Base-by-base conservation (phyloP, 1,139 yeast genomes). In the Blastobotrys arbuscula region DNA sequence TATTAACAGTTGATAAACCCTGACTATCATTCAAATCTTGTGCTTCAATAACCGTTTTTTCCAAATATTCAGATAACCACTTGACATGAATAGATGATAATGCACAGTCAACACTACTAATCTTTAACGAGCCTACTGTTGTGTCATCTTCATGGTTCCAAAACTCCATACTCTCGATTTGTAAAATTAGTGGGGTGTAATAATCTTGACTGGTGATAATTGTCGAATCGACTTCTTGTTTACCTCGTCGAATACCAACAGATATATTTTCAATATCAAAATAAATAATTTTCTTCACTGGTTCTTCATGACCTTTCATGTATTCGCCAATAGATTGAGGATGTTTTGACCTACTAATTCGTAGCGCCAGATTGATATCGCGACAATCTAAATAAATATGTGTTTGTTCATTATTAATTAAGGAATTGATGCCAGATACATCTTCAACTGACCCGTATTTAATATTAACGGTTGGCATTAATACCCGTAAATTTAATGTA, bases 401-500 rank as follows among this genome's bases (percentile, higher is more conserved):
- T 34, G 55, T 57, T 38, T 50, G 48, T 31, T 50, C 53, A 28
- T 41, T 34, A 20, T 53, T 50, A 40, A 48, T 42, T 31, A 47
- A 42, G 1, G 44, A 42, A 36, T 42, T 39, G n/a, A 42, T 42
- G 9, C 30, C 40, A 5, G 21, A 19, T 5, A 39, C 20, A n/a
- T 52, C 50, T 26, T 43, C 45, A 18, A 55, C 46, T 9, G 53
- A 70, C 1, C 82, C 80, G 44, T 80, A 65, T 41, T 71, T 72
- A 2, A 84, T 16, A 24, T 70, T 66, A 0, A 81, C 52, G 4
- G 68, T 66, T 0, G 83, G 81, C 2, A 81, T 62, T 1, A 79
- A 75, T 2, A 85, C 48, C 41, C 86, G 71, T 5, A 76, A 41
- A 53, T 79, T 81, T 31, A 66, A 64, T 1, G 74, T 68, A 24